Evolutionary conservation across 179 eudicot species (phyloP), one percentile per base, ranked within the genome.

Genomic region (Beta lomatogona): DNA sequence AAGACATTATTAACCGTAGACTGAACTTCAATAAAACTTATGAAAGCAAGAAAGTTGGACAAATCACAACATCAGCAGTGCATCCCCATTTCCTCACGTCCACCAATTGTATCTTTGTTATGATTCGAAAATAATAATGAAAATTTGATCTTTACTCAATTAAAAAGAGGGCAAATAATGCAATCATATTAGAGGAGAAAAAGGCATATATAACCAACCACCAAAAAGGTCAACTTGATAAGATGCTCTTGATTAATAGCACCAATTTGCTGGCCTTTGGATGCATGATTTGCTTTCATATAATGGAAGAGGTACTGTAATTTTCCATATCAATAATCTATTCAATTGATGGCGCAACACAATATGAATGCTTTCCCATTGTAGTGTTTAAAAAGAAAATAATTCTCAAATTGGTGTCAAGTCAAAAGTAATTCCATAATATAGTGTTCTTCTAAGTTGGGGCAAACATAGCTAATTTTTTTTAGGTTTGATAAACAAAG

Each of bases 121-220:
- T 80, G 72, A 53, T 82, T 54, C 19, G n/a, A 31, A 50, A 79
- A 13, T 75, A 75, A 75, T 83, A 60, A 79, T 68, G 80, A 50
- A 75, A 72, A 46, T 10, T 81, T 81, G 68, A 57, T 48, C 77
- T 83, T 86, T 86, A 86, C 84, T 77, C 83, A 73, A 86, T 70
- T 21, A 10, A 76, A 85, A 77, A 71, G 81, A 36, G 15, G 44
- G 64, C 55, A 68, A 78, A 73, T 50, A 79, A 60, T 46, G 61
- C 69, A 83, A 83, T 80, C 80, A 80, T 83, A 68, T 44, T 19
- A 61, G 50, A 65, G 66, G 19, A 8, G 60, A 55, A 75, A 80
- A 83, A 58, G 65, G 9, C 9, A 9, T 48, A 6, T 67, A 18
- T 48, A 68, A 55, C 58, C 82, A 69, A 79, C 57, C 46, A 73